phyloP scores from a whole-genome alignment of 176 grass and related monocot genomes.

The Carex cristatella region DNA sequence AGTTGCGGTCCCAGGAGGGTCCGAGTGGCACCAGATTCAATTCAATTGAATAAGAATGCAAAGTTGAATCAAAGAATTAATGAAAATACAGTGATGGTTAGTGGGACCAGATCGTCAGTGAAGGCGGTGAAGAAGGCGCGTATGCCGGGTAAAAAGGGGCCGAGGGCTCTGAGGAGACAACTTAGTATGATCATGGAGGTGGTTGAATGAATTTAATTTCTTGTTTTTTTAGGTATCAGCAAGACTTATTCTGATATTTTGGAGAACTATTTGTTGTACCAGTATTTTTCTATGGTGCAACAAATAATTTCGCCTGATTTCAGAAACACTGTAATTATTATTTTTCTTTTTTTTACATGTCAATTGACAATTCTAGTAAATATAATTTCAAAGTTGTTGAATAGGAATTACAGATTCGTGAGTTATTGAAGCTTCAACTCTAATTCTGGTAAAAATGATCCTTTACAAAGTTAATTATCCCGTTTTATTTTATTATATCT shows the following conservation, averaged over 20 bases:
- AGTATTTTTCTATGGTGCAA: background rate
- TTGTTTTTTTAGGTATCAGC: background rate
- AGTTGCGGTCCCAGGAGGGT: slow-evolving; percentile 3
- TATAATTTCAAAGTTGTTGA: background rate
- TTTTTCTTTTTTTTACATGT: background rate
- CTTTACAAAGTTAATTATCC: too few species aligned
- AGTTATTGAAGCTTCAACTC: too few species aligned
- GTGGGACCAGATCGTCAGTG: background rate
- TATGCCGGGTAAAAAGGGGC: background rate
- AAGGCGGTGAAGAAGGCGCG: slow-evolving; percentile 1
- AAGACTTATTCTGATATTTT: background rate
- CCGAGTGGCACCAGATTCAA: slow-evolving; percentile 23
- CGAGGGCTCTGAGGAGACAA: background rate
- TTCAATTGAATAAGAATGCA: slow-evolving; percentile 22
- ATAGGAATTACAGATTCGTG: too few species aligned
- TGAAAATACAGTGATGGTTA: slow-evolving; percentile 17
- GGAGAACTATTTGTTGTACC: background rate
- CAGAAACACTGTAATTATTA: background rate
- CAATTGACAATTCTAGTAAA: background rate
- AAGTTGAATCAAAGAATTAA: slow-evolving; percentile 38
- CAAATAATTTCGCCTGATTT: background rate
- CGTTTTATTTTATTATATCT: too few species aligned
- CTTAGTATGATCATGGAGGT: slow-evolving; percentile 45
- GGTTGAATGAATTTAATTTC: background rate
- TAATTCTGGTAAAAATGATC: too few species aligned